A percentile compares a stretch with the other conserved stretches of the same genome.
These are phyloP conservation scores for Nakazawaea holstii DNA, from an alignment of 805 yeast species.

Conservation along the genomic window DNA sequence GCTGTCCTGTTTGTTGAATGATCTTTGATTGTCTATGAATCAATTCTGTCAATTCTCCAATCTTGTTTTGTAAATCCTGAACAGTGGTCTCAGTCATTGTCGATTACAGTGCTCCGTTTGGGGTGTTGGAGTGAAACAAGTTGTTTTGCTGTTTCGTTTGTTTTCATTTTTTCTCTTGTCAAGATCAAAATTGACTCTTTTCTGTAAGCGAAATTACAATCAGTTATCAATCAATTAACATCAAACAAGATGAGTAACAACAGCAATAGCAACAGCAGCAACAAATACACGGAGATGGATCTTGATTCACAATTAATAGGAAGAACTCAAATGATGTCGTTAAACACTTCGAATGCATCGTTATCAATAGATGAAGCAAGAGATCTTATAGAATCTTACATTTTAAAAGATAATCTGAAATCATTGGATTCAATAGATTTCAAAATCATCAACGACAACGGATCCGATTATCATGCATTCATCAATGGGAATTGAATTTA, in stretches of 20 bases:
- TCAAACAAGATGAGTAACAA: neutral
- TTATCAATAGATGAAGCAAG: neutral
- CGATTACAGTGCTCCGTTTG: neutral
- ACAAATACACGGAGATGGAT: no score
- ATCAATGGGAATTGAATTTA: neutral
- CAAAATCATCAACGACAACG: neutral
- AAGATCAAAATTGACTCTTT: neutral
- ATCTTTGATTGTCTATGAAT: conserved; percentile 63
- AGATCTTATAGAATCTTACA: neutral
- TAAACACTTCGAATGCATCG: neutral
- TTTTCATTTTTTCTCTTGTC: neutral
- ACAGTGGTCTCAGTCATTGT: conserved; percentile 12
- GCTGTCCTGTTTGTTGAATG: conserved; percentile 75
- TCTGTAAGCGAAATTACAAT: no score
- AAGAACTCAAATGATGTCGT: neutral
- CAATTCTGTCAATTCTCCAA: conserved; percentile 44
- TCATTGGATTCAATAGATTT: neutral
- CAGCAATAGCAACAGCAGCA: neutral
- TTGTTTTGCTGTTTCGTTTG: neutral
- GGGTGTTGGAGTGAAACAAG: neutral
- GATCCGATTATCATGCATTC: neutral
- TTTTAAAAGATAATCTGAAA: neutral
- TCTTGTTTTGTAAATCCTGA: conserved; percentile 33
- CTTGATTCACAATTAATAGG: neutral
- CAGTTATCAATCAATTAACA: neutral